phyloP scores from a whole-genome alignment of 768 basidiomycete species.

The Phaffia tasmanica region DNA sequence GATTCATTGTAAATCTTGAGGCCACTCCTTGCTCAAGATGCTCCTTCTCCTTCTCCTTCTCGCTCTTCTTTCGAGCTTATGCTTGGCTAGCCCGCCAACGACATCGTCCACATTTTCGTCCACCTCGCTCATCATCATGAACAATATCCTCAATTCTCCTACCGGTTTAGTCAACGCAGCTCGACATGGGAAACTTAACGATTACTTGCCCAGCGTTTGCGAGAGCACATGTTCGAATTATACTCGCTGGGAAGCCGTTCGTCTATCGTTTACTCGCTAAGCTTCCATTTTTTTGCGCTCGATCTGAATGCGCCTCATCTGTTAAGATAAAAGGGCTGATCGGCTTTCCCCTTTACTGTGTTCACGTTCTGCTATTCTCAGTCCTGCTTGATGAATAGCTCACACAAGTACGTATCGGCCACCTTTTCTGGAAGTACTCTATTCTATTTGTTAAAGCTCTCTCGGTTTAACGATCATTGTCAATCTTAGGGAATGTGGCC shows the following conservation, averaged over 20 bases:
- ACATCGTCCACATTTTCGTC: too few relatives aligned
- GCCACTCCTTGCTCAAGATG: too few relatives aligned
- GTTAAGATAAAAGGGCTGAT: not conserved
- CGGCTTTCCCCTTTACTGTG: too few relatives aligned
- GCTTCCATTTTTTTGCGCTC: not conserved
- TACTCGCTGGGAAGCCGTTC: not conserved
- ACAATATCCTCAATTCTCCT: too few relatives aligned
- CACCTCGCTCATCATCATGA: slow-evolving; percentile 26
- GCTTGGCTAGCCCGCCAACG: too few relatives aligned
- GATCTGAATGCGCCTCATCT: not conserved
- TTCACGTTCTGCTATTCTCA: not conserved
- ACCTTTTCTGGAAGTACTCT: not conserved
- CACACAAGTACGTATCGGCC: not conserved
- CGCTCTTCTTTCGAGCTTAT: too few relatives aligned
- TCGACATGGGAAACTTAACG: too few relatives aligned
- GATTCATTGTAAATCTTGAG: too few relatives aligned
- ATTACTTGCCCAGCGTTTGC: too few relatives aligned
- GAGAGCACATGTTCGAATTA: too few relatives aligned
- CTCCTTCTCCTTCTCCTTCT: too few relatives aligned
- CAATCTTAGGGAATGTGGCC: not conserved
- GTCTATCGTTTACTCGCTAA: not conserved
- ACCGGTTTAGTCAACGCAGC: too few relatives aligned
- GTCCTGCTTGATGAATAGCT: not conserved
- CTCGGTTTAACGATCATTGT: not conserved
- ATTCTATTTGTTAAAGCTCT: not conserved